Evolutionary conservation across 2,329 filamentous ascomycete genomes (phyloP), one percentile per base, ranked within the genome.

Genomic region (Exserohilum rostratum): DNA sequence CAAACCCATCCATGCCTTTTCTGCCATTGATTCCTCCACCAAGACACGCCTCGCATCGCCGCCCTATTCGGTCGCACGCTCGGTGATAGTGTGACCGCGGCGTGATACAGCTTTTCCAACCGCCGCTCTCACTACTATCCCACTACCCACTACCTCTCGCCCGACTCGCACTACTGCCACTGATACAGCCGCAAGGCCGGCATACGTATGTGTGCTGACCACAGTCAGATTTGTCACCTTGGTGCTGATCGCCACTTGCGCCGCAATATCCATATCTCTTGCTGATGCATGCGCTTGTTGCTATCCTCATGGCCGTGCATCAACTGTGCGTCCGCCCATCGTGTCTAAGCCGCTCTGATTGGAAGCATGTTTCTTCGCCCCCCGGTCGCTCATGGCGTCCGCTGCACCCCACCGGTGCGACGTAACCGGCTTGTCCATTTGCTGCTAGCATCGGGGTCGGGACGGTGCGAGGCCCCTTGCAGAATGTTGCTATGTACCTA

Each of bases 11-110:
- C 54, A 18, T 43, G n/a, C n/a, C n/a, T n/a, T n/a, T n/a, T n/a
- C n/a, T n/a, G n/a, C n/a, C n/a, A n/a, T n/a, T n/a, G n/a, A n/a
- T n/a, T n/a, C n/a, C 7, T 7, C 22, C 22, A 25, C 22, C 7
- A 25, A 4, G 4, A 7, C 22, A 25, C 22, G 22, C 22, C 22
- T 25, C 22, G 7, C 34, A 15, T 29, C 10, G 37, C 53, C 55
- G 50, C 52, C 53, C 61, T 57, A 56, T 59, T 37, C 56, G 31
- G 62, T 61, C 49, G 61, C 46, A 60, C 55, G 49, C 55, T 37
- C 56, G 31, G 62, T 61, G 58, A 63, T 66, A 67, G 66, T 68
- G 68, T 70, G 67, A 70, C 52, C 37, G 25, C 35, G 46, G 54
- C 64, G 65, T 71, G 67, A 70, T 61, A 57, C 52, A 57, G 37